Base-by-base conservation (phyloP, 768 basidiomycete species). In the Nevesoporus exiguus region DNA sequence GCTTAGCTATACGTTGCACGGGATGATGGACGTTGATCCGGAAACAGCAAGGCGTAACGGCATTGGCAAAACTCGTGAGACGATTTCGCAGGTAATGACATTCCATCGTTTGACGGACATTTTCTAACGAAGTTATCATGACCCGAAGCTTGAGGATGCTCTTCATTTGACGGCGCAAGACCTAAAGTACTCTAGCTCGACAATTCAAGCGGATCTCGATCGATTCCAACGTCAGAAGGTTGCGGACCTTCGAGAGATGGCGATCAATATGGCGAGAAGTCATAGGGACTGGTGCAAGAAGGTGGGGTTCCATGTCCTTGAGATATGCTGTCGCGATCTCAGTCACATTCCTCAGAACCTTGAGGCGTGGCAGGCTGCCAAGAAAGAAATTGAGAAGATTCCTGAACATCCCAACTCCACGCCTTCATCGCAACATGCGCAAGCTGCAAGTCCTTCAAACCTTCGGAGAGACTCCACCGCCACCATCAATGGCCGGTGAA, bases 181-280 rank as follows among this genome's bases (percentile, higher is more conserved):
- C 71, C 79, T 99, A 42, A 96, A 98, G 67, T 98, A 96, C 71
- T 90, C 96, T 0, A 93, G 90, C 62, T 90, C 88, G 41, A 98
- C 95, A 21, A 94, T 99, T 49, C 97, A 99, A 70, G 92, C 93
- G 15, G 97, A 99, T 73, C 76, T 99, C 59, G 97, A 99, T 73
- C 83, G 97, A 47, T 99, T 99, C 73, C 97, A 99, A 69, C 83
- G 97, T 22, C 97, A 98, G 76, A 99, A 99, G 69, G 97, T 99
- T 3, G 93, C 93, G 7, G 97, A 99, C 74, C 61, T 98, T 61
- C 77, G 94, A 34, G 92, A 96, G 69, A 94, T 99, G 94, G 76
- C 88, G 36, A 90, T 98, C 56, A 83, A 82, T 61, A 87, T 98
- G 81, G 90, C 93, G 0, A 80, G 81, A 62, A 88, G 86, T 50